Base-by-base conservation (phyloP, 2,329 filamentous ascomycete species). In the Diaporthe sp. region DNA sequence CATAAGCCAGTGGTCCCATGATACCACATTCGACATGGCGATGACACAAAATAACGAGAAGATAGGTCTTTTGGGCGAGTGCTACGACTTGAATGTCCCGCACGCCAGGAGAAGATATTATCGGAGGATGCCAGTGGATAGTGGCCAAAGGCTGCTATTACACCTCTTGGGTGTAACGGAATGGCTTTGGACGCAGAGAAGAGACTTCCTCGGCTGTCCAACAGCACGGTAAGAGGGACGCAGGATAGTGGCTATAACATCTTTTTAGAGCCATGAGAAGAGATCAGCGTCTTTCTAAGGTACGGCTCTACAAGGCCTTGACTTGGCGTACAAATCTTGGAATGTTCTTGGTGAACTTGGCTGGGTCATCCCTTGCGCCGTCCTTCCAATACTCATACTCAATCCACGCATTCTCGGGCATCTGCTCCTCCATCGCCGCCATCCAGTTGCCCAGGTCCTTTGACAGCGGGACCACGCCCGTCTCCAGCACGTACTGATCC, bases 371-470 rank as follows among this genome's bases (percentile, higher is more conserved):
- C 28, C 83, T 79, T 1, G 84, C 84, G 2, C 83, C 83, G 5
- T 84, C 81, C 63, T 85, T 84, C 90, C 90, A 92, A 78, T 92
- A 92, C 81, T 92, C 90, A 81, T 91, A 92, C 82, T 92, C 90
- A 83, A 92, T 92, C 90, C 90, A 92, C 9, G 88, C 89, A 79
- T 92, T 90, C 81, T 92, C 90, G 0, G 88, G 88, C 90, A 92
- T 92, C 85, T 92, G 90, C 76, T 88, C 90, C 81, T 92, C 90
- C 79, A 89, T 91, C 0, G 90, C 90, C 74, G 89, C 89, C 71
- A 92, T 84, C 84, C 88, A 92, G 3, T 87, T 83, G 0, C 90
- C 90, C 58, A 92, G 81, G 76, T 90, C 90, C 2, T 89, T 90
- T 70, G 88, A 88, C 55, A 92, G 82, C 37, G 90, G 90, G n/a